Percentiles rank a stretch among this genome's conserved stretches.
These are phyloP conservation scores for Boletus semigastroideus DNA, from an alignment of 1,284 basidiomycete genomes.

Conservation along the genomic window DNA sequence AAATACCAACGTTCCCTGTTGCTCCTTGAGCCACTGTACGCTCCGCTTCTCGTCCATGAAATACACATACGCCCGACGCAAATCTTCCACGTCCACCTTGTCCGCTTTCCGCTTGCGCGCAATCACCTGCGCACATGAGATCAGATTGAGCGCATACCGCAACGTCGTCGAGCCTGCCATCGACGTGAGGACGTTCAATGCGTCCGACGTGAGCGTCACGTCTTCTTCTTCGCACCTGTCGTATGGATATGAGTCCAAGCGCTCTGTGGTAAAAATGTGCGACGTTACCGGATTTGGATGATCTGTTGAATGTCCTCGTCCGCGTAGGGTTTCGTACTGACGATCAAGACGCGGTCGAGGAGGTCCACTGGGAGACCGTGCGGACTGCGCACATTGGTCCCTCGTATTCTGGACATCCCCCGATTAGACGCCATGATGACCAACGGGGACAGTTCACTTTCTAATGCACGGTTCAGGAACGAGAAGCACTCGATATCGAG, in stretches of 20 bases:
- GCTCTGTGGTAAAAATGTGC: no score
- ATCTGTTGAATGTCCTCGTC: constrained; percentile 89
- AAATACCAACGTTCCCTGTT: constrained; percentile 70
- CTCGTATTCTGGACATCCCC: constrained; percentile 92
- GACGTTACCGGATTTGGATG: constrained; percentile 77
- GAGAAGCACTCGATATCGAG: constrained; percentile 99
- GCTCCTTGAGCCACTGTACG: constrained; percentile 91
- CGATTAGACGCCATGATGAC: constrained; percentile 99
- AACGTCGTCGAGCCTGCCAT: constrained; percentile 88
- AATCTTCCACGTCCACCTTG: constrained; percentile 80
- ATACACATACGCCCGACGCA: constrained; percentile 82
- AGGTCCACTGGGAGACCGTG: constrained; percentile 96
- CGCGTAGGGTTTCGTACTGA: constrained; percentile 89
- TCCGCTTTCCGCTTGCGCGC: constrained; percentile 79
- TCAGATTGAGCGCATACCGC: constrained; percentile 89
- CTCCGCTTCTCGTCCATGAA: constrained; percentile 97
- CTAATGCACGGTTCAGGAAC: constrained; percentile 94
- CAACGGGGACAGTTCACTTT: constrained; percentile 90
- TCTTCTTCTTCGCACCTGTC: constrained; percentile 93
- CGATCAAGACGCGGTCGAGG: constrained; percentile 93
- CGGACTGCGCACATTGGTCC: constrained; percentile 91
- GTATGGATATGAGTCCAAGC: neutral
- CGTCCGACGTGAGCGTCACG: constrained; percentile 78
- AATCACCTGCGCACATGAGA: constrained; percentile 85
- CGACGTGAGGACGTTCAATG: constrained; percentile 74